phyloP scores from a whole-genome alignment of 805 yeast genomes.

The Candida verbasci region DNA sequence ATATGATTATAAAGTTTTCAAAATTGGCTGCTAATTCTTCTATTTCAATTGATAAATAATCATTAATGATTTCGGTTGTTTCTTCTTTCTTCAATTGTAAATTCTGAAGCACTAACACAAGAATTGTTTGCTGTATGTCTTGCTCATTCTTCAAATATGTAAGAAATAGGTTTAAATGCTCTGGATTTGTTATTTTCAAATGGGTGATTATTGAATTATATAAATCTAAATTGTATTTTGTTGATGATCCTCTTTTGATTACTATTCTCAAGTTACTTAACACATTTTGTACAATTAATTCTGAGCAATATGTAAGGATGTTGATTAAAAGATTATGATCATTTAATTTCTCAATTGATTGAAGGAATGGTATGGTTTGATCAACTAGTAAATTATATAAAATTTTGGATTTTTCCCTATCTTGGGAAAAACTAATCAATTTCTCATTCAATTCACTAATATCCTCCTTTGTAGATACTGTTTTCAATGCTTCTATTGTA shows the following conservation, averaged over 20 bases:
- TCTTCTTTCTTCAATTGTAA: conserved; percentile 13
- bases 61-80: conserved; percentile 14
- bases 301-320: conserved; percentile 1
- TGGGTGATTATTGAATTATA: conserved; percentile 18
- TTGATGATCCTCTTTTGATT: neutral
- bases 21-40: conserved; percentile 12
- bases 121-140: conserved; percentile 13
- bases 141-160: conserved; percentile 12
- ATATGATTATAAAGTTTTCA: conserved; percentile 16
- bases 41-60: conserved; percentile 19
- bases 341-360: conserved; percentile 13
- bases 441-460: neutral
- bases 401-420: conserved; percentile 4
- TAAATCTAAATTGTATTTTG: conserved; percentile 11
- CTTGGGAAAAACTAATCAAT: conserved; percentile 11
- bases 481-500: neutral
- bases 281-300: conserved; percentile 4
- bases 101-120: conserved; percentile 19
- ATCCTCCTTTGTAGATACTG: neutral
- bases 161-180: conserved; percentile 19
- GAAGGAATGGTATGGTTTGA: conserved; percentile 15
- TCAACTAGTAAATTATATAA: conserved; percentile 15
- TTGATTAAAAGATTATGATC: conserved; percentile 2
- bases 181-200: conserved; percentile 14
- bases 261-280: conserved; percentile 4